Evolutionary conservation across 106 monocot species (phyloP).

Genomic region (Platanthera zijinensis): DNA sequence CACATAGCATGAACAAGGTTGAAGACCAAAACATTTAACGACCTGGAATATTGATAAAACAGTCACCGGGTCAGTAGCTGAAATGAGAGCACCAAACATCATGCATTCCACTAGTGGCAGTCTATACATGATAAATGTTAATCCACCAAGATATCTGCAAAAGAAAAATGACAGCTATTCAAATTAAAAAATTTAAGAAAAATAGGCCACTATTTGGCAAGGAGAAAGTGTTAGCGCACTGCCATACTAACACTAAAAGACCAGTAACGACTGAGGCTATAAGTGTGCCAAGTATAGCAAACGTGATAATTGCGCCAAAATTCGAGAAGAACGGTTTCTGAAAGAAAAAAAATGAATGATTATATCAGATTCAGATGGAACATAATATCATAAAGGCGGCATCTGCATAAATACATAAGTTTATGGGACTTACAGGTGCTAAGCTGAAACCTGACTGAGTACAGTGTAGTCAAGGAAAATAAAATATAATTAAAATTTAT

Average conservation of each 20-base stretch:
- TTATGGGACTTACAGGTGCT: slow-evolving; percentile 72
- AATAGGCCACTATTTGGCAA: not conserved
- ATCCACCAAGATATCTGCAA: slow-evolving; percentile 92
- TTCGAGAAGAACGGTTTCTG: slow-evolving; percentile 99
- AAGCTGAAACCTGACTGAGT: slow-evolving; percentile 99
- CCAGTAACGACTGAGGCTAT: slow-evolving; percentile 88
- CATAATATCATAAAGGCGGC: not conserved
- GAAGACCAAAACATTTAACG: not conserved
- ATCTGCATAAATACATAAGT: not conserved
- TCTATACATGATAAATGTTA: slow-evolving; percentile 81
- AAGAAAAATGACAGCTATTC: slow-evolving; percentile 1
- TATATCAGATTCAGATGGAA: not conserved
- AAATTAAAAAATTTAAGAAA: not conserved
- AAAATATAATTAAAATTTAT: not conserved
- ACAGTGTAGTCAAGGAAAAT: slow-evolving; percentile 55
- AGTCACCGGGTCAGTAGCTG: slow-evolving; percentile 98
- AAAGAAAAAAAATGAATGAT: slow-evolving; percentile 4
- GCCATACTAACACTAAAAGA: slow-evolving; percentile 69
- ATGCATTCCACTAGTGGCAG: slow-evolving; percentile 87
- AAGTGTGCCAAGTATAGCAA: slow-evolving; percentile 93
- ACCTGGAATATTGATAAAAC: slow-evolving; percentile 98
- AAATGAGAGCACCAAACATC: slow-evolving; percentile 99
- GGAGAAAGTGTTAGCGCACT: not conserved
- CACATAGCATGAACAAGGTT: not conserved
- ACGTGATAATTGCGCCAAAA: slow-evolving; percentile 95